Evolutionary conservation across 768 basidiomycete species (phyloP).

Genomic region (Mycena kentingensis): DNA sequence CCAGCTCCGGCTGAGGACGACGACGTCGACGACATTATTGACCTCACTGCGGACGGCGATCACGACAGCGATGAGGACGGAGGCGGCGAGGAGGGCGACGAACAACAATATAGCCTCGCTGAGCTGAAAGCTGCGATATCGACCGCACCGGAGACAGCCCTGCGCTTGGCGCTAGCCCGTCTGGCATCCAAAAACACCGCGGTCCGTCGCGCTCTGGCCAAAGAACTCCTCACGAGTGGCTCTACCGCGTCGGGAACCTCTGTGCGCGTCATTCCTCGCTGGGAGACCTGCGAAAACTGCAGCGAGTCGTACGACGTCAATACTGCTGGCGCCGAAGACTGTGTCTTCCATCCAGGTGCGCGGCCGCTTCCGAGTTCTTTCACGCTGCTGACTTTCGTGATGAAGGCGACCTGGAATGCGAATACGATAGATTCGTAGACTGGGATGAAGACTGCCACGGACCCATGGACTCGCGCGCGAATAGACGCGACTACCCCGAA

Average conservation of each 20-base stretch:
- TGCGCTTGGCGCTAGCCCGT: conserved; percentile 42
- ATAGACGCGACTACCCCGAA: conserved; percentile 45
- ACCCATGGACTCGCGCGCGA: conserved; percentile 44
- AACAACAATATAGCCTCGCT: conserved; percentile 36
- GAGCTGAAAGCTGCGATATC: conserved; percentile 46
- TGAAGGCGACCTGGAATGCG: conserved; percentile 44
- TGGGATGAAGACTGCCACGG: conserved; percentile 53
- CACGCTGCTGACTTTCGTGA: neutral
- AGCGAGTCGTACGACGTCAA: conserved; percentile 48
- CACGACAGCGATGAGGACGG: conserved; percentile 23
- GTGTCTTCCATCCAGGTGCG: conserved; percentile 55
- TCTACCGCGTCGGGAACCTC: conserved; percentile 37
- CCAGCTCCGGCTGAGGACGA: too few relatives aligned
- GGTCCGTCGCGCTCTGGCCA: conserved; percentile 44
- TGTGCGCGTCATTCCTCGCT: conserved; percentile 44
- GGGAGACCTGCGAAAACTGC: conserved; percentile 51
- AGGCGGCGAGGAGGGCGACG: conserved; percentile 35
- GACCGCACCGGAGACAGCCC: conserved; percentile 43
- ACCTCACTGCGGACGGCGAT: conserved; percentile 41
- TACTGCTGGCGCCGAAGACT: conserved; percentile 40
- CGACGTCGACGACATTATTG: conserved; percentile 35
- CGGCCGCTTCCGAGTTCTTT: neutral
- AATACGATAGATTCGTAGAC: conserved; percentile 44
- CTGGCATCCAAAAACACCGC: conserved; percentile 43
- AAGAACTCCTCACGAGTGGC: conserved; percentile 45